Conservation (phyloP, 352 stramenopile genomes). For the Pythium vanterpoolii region DNA sequence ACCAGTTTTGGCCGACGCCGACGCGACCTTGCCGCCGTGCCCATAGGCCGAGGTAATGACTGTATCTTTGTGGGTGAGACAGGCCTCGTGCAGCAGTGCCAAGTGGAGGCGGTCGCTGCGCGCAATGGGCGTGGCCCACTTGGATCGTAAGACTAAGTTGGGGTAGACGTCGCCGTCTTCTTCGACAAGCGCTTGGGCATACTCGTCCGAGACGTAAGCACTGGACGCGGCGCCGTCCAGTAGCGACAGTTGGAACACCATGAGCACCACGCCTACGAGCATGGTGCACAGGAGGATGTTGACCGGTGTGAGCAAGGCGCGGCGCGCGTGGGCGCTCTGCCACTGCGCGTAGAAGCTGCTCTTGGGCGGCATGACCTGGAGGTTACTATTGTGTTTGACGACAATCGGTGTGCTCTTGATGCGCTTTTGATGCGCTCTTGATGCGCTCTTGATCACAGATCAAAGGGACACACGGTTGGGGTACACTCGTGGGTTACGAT, state of each 20-base stretch:
- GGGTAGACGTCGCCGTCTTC: slow-evolving; percentile 17
- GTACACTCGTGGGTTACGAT: too few species aligned
- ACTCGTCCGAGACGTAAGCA: background rate
- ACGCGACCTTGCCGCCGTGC: background rate
- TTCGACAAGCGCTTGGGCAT: slow-evolving; percentile 6
- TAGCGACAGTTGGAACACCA: slow-evolving; percentile 11
- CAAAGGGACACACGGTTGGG: too few species aligned
- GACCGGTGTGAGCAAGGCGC: slow-evolving; percentile 16
- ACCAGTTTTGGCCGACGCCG: slow-evolving; percentile 26
- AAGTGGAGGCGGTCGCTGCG: slow-evolving; percentile 41
- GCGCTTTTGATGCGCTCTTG: background rate
- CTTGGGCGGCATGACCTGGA: slow-evolving; percentile 7
- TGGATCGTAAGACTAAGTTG: slow-evolving; percentile 5
- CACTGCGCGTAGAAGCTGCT: slow-evolving; percentile 18
- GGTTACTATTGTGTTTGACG: background rate
- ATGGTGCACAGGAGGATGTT: slow-evolving; percentile 17
- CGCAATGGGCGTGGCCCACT: slow-evolving; percentile 11
- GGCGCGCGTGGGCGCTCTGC: slow-evolving; percentile 15
- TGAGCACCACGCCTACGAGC: slow-evolving; percentile 9
- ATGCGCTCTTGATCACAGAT: background rate
- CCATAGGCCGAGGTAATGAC: slow-evolving; percentile 49
- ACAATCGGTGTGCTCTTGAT: background rate
- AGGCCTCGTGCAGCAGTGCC: slow-evolving; percentile 46
- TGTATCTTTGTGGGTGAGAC: slow-evolving; percentile 36
- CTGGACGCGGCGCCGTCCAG: background rate